phyloP scores from a whole-genome alignment of 495 filamentous ascomycete genomes.

The Pseudoneurospora amorphoporcata region DNA sequence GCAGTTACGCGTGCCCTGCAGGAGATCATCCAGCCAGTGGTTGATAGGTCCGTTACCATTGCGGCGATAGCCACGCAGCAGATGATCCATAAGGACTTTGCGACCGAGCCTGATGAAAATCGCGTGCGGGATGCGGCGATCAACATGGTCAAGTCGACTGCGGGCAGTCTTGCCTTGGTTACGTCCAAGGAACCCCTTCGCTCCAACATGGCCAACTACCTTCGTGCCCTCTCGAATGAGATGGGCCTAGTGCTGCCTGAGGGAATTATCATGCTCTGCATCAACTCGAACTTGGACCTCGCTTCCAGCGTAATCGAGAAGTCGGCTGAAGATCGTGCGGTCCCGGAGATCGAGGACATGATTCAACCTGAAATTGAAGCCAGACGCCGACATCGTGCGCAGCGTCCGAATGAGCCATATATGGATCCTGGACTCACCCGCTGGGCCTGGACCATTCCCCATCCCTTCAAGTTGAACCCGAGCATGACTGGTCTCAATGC shows the following conservation, averaged over 20 bases:
- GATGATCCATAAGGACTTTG: constrained; percentile 91
- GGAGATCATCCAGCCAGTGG: constrained; percentile 93
- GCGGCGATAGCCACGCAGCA: constrained; percentile 91
- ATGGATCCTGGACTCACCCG: constrained; percentile 68
- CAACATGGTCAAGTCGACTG: constrained; percentile 84
- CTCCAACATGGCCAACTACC: constrained; percentile 92
- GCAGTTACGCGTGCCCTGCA: constrained; percentile 80
- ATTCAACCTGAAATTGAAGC: constrained; percentile 65
- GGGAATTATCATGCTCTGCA: constrained; percentile 88
- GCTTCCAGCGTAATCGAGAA: constrained; percentile 89
- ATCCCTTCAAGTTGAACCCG: constrained; percentile 73
- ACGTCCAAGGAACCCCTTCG: constrained; percentile 95
- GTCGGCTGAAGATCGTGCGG: constrained; percentile 82
- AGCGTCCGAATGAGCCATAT: constrained; percentile 70
- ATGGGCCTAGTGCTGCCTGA: constrained; percentile 66
- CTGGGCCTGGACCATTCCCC: constrained; percentile 81
- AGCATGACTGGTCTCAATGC: constrained; percentile 59
- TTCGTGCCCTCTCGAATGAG: constrained; percentile 68
- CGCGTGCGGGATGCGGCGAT: constrained; percentile 74
- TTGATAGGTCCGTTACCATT: constrained; percentile 94
- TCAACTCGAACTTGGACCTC: constrained; percentile 92
- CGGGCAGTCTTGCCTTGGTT: constrained; percentile 88
- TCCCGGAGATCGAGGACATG: constrained; percentile 88
- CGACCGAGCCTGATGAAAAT: constrained; percentile 82
- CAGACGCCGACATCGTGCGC: constrained; percentile 58